phyloP scores from a whole-genome alignment of 495 filamentous ascomycete genomes.

The Tuber umbilicatum region DNA sequence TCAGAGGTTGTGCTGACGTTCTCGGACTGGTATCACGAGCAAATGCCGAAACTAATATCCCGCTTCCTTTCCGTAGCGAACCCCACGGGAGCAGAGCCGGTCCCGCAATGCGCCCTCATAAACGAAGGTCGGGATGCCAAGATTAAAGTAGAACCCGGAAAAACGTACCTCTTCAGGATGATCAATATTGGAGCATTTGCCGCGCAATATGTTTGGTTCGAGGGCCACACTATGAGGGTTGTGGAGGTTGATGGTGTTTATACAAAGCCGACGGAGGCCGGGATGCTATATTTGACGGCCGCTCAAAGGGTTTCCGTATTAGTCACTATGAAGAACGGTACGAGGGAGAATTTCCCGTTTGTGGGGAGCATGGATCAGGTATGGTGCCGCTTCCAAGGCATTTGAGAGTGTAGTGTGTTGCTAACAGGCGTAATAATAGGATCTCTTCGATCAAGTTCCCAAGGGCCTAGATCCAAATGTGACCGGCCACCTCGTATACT shows the following conservation, averaged over 20 bases:
- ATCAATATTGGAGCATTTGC: conserved; percentile 70
- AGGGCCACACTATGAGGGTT: conserved; percentile 59
- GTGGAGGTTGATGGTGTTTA: conserved; percentile 55
- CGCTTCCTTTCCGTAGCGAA: conserved; percentile 55
- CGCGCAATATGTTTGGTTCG: conserved; percentile 64
- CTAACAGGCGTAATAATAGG: conserved; percentile 45
- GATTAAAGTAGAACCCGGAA: conserved; percentile 60
- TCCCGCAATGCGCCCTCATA: conserved; percentile 61
- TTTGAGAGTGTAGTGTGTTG: conserved; percentile 39
- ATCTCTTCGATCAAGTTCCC: conserved; percentile 63
- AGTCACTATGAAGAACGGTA: conserved; percentile 59
- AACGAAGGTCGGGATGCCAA: conserved; percentile 58
- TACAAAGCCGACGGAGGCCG: conserved; percentile 53
- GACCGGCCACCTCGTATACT: conserved; percentile 74
- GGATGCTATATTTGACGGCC: conserved; percentile 59
- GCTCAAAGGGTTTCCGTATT: conserved; percentile 67
- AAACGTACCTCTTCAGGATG: conserved; percentile 73
- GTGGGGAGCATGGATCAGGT: conserved; percentile 57
- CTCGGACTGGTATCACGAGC: conserved; percentile 63
- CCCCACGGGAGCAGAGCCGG: conserved; percentile 57
- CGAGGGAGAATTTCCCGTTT: conserved; percentile 60
- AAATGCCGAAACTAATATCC: conserved; percentile 55
- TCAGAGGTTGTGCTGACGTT: conserved; percentile 60
- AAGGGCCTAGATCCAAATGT: conserved; percentile 63
- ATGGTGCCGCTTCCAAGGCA: conserved; percentile 42